These are phyloP conservation scores for Starmera dryadoides DNA, from an alignment of 805 yeast genomes.

Conservation along the genomic window DNA sequence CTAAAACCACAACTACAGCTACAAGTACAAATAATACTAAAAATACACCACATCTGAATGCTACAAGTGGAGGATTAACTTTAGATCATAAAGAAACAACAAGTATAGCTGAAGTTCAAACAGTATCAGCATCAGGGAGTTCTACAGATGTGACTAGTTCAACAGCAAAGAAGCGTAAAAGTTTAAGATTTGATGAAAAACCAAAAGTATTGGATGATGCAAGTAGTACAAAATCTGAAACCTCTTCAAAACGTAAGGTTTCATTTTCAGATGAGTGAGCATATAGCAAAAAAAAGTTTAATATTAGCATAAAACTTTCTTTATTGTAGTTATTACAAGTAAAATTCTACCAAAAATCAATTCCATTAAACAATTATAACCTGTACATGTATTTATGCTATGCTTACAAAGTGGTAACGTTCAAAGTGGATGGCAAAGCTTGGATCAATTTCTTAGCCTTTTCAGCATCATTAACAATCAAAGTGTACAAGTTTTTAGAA, in stretches of 20 bases:
- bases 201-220: conserved; percentile 20
- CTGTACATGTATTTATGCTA: neutral
- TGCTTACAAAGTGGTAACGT: conserved; percentile 46
- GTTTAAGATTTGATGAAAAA: conserved; percentile 38
- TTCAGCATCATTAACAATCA: conserved; percentile 89
- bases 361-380: neutral
- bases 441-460: conserved; percentile 97
- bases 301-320: too few relatives aligned
- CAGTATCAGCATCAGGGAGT: conserved; percentile 15
- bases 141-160: conserved; percentile 1
- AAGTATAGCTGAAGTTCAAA: conserved; percentile 15
- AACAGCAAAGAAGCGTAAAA: conserved; percentile 27
- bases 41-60: too few relatives aligned
- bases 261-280: conserved; percentile 5
- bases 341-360: too few relatives aligned
- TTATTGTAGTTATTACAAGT: too few relatives aligned
- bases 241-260: conserved; percentile 8
- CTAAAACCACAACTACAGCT: conserved; percentile 1
- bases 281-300: conserved; percentile 1
- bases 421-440: conserved; percentile 92
- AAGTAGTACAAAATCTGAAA: too few relatives aligned
- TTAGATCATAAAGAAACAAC: conserved; percentile 3
- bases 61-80: too few relatives aligned
- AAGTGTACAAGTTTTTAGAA: conserved; percentile 87
- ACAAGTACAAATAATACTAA: neutral